Percentiles rank a stretch among this genome's conserved stretches.
phyloP scores from a whole-genome alignment of 805 yeast genomes.

The Zygosaccharomyces pseudorouxii region DNA sequence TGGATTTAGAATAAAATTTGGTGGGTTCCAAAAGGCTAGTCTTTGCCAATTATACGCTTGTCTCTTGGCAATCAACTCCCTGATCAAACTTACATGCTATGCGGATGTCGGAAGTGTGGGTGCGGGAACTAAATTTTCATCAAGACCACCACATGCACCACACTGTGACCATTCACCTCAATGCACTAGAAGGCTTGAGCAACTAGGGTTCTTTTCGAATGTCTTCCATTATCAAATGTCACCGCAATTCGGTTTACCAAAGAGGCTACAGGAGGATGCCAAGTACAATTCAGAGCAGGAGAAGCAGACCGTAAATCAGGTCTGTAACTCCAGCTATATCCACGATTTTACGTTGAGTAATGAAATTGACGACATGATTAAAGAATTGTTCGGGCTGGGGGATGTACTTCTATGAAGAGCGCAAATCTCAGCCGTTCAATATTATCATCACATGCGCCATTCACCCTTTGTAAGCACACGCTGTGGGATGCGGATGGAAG shows the following conservation, averaged over 20 bases:
- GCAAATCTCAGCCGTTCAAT: not conserved
- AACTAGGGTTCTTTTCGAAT: constrained; percentile 24
- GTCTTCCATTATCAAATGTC: constrained; percentile 26
- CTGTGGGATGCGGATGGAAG: not conserved
- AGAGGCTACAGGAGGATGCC: constrained; percentile 22
- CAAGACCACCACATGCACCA: not conserved
- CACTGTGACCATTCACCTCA: constrained; percentile 1
- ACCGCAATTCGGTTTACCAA: constrained; percentile 25
- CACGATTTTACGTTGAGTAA: constrained; percentile 36
- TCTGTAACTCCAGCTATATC: constrained; percentile 26
- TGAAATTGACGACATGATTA: constrained; percentile 36
- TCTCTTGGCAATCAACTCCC: constrained; percentile 30
- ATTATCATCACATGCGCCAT: not conserved
- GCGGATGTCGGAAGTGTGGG: constrained; percentile 5
- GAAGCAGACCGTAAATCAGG: constrained; percentile 26
- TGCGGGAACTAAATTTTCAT: constrained; percentile 1
- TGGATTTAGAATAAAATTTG: constrained; percentile 27
- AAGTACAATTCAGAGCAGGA: constrained; percentile 25
- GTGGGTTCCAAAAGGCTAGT: constrained; percentile 24
- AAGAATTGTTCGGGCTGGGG: constrained; percentile 28
- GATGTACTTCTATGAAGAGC: not conserved
- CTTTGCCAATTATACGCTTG: constrained; percentile 35
- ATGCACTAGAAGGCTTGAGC: constrained; percentile 13
- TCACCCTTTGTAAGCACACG: not conserved
- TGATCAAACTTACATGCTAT: constrained; percentile 21